Percentiles rank a stretch among this genome's conserved stretches.
These are phyloP conservation scores for Cenchrus purpureus DNA, from an alignment of 176 grass and related monocot species.

Conservation along the genomic window DNA sequence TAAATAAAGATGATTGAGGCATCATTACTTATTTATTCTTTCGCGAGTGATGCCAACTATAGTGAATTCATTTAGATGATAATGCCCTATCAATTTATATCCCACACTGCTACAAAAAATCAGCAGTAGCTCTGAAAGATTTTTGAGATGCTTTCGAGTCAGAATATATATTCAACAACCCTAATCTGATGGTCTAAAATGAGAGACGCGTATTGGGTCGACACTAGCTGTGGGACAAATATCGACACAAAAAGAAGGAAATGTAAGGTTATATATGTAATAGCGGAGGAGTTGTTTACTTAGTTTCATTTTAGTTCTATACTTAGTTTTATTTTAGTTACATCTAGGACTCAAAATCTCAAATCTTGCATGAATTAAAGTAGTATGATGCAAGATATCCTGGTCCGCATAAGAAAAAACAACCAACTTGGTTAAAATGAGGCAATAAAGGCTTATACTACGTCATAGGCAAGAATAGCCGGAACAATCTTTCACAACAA, in stretches of 20 bases:
- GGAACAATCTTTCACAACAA: neutral
- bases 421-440: constrained; percentile 24
- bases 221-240: neutral
- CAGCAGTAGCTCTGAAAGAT: neutral
- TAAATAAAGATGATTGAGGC: neutral
- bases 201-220: neutral
- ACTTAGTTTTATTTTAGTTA: neutral
- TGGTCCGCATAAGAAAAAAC: neutral
- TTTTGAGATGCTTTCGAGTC: neutral
- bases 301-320: neutral
- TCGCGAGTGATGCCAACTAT: neutral
- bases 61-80: neutral
- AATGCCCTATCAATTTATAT: neutral
- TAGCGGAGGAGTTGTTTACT: neutral
- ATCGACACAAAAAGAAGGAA: neutral
- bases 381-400: neutral
- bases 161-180: neutral
- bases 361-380: neutral
- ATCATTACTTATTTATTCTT: neutral
- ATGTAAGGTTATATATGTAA: neutral
- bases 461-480: neutral
- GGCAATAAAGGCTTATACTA: neutral
- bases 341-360: neutral
- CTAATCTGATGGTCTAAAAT: neutral
- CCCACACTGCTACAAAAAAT: neutral